Conservation (phyloP, 306 rosid species). For the Potentilla sterilis region DNA sequence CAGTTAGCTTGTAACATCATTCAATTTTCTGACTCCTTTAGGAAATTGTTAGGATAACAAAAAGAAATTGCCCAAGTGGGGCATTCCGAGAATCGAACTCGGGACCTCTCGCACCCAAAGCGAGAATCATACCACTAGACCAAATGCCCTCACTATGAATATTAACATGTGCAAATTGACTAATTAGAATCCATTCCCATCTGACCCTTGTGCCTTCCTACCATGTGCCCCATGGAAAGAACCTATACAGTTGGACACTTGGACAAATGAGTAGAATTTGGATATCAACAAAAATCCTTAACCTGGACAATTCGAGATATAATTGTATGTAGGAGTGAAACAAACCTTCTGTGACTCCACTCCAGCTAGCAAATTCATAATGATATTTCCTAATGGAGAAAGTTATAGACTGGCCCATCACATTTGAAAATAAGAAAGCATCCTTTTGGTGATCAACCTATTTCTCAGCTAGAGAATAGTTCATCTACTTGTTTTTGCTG, state of each 20-base stretch:
- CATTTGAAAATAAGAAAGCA: background rate
- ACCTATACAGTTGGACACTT: background rate
- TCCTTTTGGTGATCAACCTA: background rate
- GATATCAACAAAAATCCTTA: background rate
- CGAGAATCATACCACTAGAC: slow-evolving; percentile 35
- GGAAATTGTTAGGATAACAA: background rate
- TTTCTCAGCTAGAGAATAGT: background rate
- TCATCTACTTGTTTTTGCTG: background rate
- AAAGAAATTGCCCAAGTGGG: background rate
- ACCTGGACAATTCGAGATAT: background rate
- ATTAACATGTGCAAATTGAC: background rate
- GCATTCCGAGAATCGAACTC: slow-evolving; percentile 28
- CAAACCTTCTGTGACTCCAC: background rate
- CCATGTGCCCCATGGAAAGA: background rate
- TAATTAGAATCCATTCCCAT: background rate
- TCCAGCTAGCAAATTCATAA: slow-evolving; percentile 16
- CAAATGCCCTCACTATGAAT: slow-evolving; percentile 14
- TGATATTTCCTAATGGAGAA: background rate
- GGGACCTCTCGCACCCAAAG: slow-evolving; percentile 36
- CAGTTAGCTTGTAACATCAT: background rate
- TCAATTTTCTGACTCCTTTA: background rate
- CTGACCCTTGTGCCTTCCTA: background rate
- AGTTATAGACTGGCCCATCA: background rate
- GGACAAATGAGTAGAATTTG: background rate
- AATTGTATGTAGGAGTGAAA: background rate